Evolutionary conservation across 805 yeast species (phyloP), one percentile per base, ranked within the genome.

Genomic region (Wickerhamiella shivajii): DNA sequence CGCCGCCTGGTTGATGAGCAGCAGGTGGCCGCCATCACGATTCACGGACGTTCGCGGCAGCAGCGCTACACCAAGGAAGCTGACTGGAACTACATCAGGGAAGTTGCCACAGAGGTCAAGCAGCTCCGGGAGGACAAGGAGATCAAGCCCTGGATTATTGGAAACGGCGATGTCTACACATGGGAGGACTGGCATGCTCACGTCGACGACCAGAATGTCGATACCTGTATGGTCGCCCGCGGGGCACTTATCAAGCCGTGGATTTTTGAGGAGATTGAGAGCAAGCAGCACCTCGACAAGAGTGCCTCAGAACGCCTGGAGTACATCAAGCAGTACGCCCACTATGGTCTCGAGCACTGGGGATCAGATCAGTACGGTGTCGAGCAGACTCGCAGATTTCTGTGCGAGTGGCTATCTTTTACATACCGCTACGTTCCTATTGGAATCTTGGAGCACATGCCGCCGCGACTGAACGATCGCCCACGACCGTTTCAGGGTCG

Each of bases 201-300:
- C 8, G 63, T 74, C 26, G 60, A 60, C 12, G 67, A 72, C 30
- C 69, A 69, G 19, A 77, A 78, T 15, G 74, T 87, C 38, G 98
- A 90, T 58, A 73, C 90, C 19, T 93, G 84, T 12, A 90, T 92
- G 96, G 81, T 90, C 35, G 98, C 97, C 3, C 69, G 99, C 50
- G 98, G 97, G 36, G 97, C 97, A 2, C 67, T 90, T 43, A 85
- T 90, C 53, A 90, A 90, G 58, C 99, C 99, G 22, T 90, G 99
- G 99, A 80, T 90, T 33, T 90, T 87, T 46, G 96, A 90, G 60
- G 99, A 90, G 58, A 70, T 90, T 37, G 92, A 87, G 38, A 64
- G 87, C 5, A 72, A 74, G 47, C 97, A 90, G 56, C 74, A 83
- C 53, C 57, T 90, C 41, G 99, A 90, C 55, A 90, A 87, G 59